Base-by-base conservation (phyloP, 257 asterid species). In the Hygrophila difformis region DNA sequence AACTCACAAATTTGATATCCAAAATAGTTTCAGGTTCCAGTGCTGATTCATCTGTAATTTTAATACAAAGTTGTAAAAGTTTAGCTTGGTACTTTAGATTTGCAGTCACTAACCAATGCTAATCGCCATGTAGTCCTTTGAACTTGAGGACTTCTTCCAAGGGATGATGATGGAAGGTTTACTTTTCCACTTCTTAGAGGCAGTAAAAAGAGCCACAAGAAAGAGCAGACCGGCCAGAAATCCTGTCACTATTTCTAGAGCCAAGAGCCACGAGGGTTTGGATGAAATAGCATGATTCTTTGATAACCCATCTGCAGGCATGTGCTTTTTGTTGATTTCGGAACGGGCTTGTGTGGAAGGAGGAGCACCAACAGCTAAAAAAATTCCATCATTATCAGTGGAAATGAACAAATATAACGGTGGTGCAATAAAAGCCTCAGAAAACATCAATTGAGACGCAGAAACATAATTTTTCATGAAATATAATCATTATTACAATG, bases 261-360 rank as follows among this genome's bases (percentile, higher is more conserved):
- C 77, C 66, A 79, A 69, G 40, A 84, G 96, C 97, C 97, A 85
- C 23, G 66, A 33, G 9, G 93, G 96, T 56, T 64, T 89, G 6
- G 91, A 66, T 29, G 93, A 55, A 28, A 70, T 54, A 56, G 64
- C 53, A 33, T 47, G 78, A 62, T 63, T 79, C 55, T 62, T 72
- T 15, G 77, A 18, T 44, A 26, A 45, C 40, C 51, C 71, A 40
- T 31, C 70, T 41, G 55, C 45, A 22, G 84, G 71, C 48, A 15
- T 62, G 80, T 60, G 58, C 67, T 15, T n/a, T 48, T 20, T 20
- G 47, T 54, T 62, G 26, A 53, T 43, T 45, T 48, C 59, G 13
- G 80, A 56, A 62, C 38, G 77, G 47, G 45, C 47, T 60, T 68
- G 76, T 6, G 60, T 37, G 18, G 65, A 75, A 28, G 77, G 20